These are phyloP conservation scores for Pleurotus tuber-regium DNA, from an alignment of 768 basidiomycete species.

Conservation along the genomic window DNA sequence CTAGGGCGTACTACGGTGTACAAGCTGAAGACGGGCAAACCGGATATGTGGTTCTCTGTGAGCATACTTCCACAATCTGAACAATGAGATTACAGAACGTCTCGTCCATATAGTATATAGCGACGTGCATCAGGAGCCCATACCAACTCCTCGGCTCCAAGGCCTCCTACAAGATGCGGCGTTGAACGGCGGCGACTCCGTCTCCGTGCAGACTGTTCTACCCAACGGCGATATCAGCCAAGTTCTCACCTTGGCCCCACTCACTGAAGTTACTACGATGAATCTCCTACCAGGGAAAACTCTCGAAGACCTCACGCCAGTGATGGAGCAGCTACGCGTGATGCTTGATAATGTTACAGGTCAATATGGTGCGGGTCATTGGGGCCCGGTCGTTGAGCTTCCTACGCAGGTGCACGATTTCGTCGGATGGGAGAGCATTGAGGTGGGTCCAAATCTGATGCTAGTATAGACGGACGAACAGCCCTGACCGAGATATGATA, in stretches of 20 bases:
- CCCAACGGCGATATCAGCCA: constrained; percentile 2
- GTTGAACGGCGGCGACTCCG: background rate
- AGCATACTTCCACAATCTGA: background rate
- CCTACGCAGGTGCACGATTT: background rate
- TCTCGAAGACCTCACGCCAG: background rate
- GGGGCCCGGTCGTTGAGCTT: constrained; percentile 1
- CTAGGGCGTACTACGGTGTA: constrained; percentile 3
- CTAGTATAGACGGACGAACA: background rate
- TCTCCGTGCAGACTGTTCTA: background rate
- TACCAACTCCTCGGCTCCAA: background rate
- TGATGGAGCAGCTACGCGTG: background rate
- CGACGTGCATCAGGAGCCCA: background rate
- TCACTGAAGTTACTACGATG: constrained; percentile 3
- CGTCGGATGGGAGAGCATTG: constrained; percentile 5
- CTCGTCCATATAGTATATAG: background rate
- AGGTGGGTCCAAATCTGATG: background rate
- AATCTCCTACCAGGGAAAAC: background rate
- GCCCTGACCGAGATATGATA: background rate
- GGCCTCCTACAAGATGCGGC: background rate
- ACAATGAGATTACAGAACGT: background rate
- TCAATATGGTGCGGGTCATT: constrained; percentile 2
- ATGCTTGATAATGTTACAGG: constrained; percentile 5
- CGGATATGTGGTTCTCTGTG: constrained; percentile 4
- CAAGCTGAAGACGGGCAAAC: constrained; percentile 8
- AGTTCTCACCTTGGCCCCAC: background rate